A percentile compares a stretch with the other conserved stretches of the same genome.
Evolutionary conservation across 768 basidiomycete species (phyloP).

Genomic region (Bullera alba): DNA sequence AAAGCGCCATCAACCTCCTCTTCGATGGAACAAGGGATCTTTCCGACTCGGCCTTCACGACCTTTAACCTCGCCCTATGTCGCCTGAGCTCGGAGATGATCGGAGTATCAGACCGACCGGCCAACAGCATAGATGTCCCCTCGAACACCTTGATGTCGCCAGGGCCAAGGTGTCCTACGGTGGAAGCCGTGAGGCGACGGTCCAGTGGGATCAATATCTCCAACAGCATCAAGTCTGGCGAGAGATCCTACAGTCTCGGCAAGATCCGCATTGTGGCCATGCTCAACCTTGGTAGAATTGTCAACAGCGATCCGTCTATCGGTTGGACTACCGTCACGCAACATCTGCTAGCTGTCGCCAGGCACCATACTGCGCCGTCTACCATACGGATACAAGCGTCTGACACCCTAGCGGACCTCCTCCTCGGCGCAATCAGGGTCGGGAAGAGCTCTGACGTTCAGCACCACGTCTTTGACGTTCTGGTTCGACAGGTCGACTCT

Average conservation of each 20-base stretch:
- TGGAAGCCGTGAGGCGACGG: slow-evolving; percentile 52
- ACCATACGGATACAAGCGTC: slow-evolving; percentile 82
- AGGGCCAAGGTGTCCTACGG: too few species aligned
- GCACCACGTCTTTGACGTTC: slow-evolving; percentile 72
- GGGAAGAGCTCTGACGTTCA: slow-evolving; percentile 54
- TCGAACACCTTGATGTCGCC: slow-evolving; percentile 6
- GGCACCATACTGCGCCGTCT: slow-evolving; percentile 61
- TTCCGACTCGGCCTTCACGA: slow-evolving; percentile 71
- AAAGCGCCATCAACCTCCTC: slow-evolving; percentile 66
- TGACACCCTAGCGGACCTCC: slow-evolving; percentile 73
- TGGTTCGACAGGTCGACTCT: slow-evolving; percentile 64
- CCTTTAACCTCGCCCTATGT: slow-evolving; percentile 73
- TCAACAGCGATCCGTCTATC: slow-evolving; percentile 70
- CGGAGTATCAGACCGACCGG: slow-evolving; percentile 57
- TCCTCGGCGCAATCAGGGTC: slow-evolving; percentile 55
- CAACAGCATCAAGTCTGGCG: slow-evolving; percentile 72
- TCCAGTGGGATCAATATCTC: slow-evolving; percentile 85
- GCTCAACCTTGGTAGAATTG: slow-evolving; percentile 79
- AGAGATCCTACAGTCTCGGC: slow-evolving; percentile 72
- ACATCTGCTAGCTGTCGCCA: slow-evolving; percentile 72
- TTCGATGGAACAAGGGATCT: slow-evolving; percentile 80
- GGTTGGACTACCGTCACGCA: slow-evolving; percentile 77
- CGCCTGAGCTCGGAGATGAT: slow-evolving; percentile 88
- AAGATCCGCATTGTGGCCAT: slow-evolving; percentile 72
- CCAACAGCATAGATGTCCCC: slow-evolving; percentile 3